phyloP scores from a whole-genome alignment of 495 filamentous ascomycete genomes.

The Tuber microsphaerosporum region DNA sequence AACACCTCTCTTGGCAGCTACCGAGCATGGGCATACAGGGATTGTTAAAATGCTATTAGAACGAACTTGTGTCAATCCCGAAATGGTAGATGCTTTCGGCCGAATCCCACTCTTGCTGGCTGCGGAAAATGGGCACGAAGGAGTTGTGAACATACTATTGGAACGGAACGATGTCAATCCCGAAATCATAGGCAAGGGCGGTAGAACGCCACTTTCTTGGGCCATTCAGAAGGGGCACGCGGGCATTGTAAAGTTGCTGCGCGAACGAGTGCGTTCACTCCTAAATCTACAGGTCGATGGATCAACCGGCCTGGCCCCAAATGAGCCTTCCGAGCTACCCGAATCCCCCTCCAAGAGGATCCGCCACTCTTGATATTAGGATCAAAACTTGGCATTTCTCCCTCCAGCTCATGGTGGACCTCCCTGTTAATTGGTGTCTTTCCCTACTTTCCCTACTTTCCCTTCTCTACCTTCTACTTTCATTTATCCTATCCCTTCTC shows the following conservation, averaged over 20 bases:
- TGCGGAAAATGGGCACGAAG: constrained; percentile 42
- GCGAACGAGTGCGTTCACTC: neutral
- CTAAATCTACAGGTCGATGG: neutral
- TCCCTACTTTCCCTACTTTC: neutral
- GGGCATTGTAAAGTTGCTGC: constrained; percentile 37
- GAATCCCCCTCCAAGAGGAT: neutral
- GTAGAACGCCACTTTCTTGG: constrained; percentile 40
- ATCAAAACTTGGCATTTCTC: neutral
- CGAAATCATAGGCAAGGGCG: constrained; percentile 14
- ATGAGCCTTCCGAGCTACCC: neutral
- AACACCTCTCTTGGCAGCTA: too few relatives aligned
- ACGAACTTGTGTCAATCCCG: too few relatives aligned
- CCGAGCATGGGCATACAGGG: too few relatives aligned
- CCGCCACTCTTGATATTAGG: neutral
- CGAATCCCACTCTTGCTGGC: constrained; percentile 45
- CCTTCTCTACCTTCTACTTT: too few relatives aligned
- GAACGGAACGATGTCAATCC: constrained; percentile 9
- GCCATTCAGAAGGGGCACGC: constrained; percentile 44
- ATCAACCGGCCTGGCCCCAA: neutral
- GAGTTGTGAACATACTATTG: constrained; percentile 27
- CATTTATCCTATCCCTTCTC: neutral
- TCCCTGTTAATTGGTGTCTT: neutral
- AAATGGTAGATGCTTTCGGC: neutral
- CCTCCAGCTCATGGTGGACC: neutral
- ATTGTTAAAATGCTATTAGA: too few relatives aligned